Evolutionary conservation across 805 yeast species (phyloP), one percentile per base, ranked within the genome.

Genomic region (Barnettozyma salicaria): DNA sequence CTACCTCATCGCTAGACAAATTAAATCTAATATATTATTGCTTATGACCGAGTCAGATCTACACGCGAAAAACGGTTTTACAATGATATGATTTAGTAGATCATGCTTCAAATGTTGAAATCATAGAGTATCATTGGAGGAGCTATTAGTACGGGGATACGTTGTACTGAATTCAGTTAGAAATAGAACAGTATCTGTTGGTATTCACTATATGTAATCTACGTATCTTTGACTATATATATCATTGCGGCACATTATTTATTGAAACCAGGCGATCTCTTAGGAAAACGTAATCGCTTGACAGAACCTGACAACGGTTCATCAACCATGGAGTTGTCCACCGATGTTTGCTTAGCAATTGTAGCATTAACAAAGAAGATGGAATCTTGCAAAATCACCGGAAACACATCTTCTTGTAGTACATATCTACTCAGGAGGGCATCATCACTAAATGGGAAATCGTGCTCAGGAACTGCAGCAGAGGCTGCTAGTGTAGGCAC

Each of bases 321-420:
- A 19, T 27, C 10, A 14, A 24, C 32, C 7, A 13, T 17, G 6
- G 25, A 12, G 12, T 9, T 22, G 25, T 12, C 25, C n/a, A n/a
- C n/a, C n/a, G n/a, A 16, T 4, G 27, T 21, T 12, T 13, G 27
- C 6, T 28, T 42, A 27, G 42, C 40, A 18, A 39, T 32, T 3
- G 45, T 42, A 3, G 32, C 30, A 27, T 42, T 42, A 28, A 43
- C 18, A 18, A 43, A 43, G 34, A 21, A 32, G 10, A 40, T 32
- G 5, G 39, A 18, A 29, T 40, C 47, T 8, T 40, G 24, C 7
- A 40, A 13, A 12, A 34, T 19, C 7, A 40, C 27, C 16, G 41
- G 40, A 14, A 23, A 23, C 27, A 34, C 31, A 18, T 40, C 47
- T 14, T 26, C 30, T 2, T 21, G n/a, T 9, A 43, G 18, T 10